These are phyloP conservation scores for Acacia crassicarpa DNA, from an alignment of 306 rosid genomes.

Conservation along the genomic window DNA sequence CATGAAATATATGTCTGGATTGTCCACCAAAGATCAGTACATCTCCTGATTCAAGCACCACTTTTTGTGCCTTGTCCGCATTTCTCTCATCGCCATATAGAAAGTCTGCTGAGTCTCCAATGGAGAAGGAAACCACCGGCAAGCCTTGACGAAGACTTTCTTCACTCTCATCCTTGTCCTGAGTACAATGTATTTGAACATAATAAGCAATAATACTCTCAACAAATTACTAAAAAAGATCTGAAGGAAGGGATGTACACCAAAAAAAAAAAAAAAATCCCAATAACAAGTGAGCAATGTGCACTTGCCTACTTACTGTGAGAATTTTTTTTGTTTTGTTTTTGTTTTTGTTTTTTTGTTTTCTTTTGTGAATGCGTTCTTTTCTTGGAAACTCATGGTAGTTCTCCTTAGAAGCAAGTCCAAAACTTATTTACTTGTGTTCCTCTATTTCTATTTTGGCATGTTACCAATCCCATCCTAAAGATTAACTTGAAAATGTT, in stretches of 20 bases:
- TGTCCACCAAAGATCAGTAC: conserved; percentile 79
- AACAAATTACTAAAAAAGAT: background rate
- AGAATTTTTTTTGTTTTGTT: too few species aligned
- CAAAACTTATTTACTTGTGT: too few species aligned
- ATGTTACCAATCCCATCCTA: background rate
- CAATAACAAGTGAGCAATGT: too few species aligned
- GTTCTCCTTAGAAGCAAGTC: too few species aligned
- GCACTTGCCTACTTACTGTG: too few species aligned
- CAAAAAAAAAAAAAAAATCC: too few species aligned
- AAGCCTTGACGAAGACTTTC: conserved; percentile 40
- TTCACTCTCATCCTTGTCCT: conserved; percentile 82
- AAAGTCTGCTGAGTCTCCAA: conserved; percentile 81
- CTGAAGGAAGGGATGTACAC: background rate
- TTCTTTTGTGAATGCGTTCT: background rate
- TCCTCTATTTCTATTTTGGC: background rate
- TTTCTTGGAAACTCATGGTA: background rate
- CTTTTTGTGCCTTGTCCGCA: conserved; percentile 40
- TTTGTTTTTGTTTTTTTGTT: too few species aligned
- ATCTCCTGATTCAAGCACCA: conserved; percentile 71
- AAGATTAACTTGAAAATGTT: background rate
- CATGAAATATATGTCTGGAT: conserved; percentile 72
- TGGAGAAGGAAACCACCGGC: conserved; percentile 85
- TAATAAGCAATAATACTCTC: background rate
- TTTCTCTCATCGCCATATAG: conserved; percentile 52
- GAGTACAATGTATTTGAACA: background rate